phyloP scores from a whole-genome alignment of 306 rosid genomes.

The Dryas alaskensis region DNA sequence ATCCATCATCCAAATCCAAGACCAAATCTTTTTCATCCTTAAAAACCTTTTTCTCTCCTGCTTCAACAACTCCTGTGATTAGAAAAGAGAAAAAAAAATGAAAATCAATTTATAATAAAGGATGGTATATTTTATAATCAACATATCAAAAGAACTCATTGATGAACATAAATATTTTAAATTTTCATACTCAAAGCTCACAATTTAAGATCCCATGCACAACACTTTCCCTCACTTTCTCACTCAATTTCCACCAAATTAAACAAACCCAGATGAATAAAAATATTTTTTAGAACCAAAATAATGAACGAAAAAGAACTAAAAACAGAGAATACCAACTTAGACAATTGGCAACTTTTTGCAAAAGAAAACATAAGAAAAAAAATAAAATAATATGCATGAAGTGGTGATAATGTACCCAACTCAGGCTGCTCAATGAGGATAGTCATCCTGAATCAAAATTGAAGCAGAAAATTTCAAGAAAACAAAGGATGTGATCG shows the following conservation, averaged over 20 bases:
- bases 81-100: background rate
- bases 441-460: constrained; percentile 54
- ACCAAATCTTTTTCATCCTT: constrained; percentile 46
- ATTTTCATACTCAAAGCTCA: background rate
- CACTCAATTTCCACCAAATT: background rate
- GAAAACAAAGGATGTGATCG: background rate
- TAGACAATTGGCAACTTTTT: background rate
- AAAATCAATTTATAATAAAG: background rate
- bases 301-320: background rate
- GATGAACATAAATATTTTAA: background rate
- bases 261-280: background rate
- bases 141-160: no score
- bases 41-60: constrained; percentile 37
- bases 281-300: background rate
- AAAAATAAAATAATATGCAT: no score
- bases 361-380: background rate
- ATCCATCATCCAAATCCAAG: constrained; percentile 62
- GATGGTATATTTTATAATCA: background rate
- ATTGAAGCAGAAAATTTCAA: background rate
- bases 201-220: background rate
- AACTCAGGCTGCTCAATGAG: constrained; percentile 43
- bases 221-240: background rate
- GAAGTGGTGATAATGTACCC: constrained; percentile 35
- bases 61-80: constrained; percentile 47
- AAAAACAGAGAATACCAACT: background rate